These are phyloP conservation scores for Trichoderma pleuroti DNA, from an alignment of 2,329 filamentous ascomycete genomes.

Conservation along the genomic window DNA sequence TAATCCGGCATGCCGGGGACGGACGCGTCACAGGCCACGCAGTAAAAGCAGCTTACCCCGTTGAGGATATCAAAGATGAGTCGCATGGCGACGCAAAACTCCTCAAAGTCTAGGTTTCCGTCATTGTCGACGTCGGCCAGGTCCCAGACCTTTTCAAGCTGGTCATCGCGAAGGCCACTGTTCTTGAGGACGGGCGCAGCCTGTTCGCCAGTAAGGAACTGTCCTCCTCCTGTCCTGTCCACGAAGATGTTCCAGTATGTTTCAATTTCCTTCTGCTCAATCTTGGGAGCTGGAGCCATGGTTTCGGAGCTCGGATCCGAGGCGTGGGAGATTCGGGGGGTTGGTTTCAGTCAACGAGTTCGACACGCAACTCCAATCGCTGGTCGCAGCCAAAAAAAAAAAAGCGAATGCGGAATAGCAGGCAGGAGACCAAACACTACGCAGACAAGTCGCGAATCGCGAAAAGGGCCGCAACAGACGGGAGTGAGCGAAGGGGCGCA, in stretches of 20 bases:
- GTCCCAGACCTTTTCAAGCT: constrained; percentile 97
- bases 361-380: not conserved
- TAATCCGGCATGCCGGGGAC: not conserved
- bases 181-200: constrained; percentile 62
- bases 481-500: constrained; percentile 7
- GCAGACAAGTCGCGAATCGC: constrained; percentile 7
- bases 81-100: constrained; percentile 98
- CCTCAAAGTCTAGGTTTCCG: constrained; percentile 96
- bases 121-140: constrained; percentile 96
- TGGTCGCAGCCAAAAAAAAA: not conserved
- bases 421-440: not conserved
- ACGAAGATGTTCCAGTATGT: constrained; percentile 66
- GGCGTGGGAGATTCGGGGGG: not conserved
- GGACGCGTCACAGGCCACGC: not conserved
- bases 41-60: constrained; percentile 56
- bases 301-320: constrained; percentile 23
- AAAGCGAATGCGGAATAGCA: not conserved
- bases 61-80: constrained; percentile 97
- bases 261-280: constrained; percentile 60
- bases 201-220: constrained; percentile 59
- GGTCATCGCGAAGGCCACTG: constrained; percentile 61
- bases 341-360: not conserved
- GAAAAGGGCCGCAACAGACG: not conserved
- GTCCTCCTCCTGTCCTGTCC: constrained; percentile 55
- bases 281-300: constrained; percentile 54